A percentile compares a stretch with the other conserved stretches of the same genome.
phyloP scores from a whole-genome alignment of 805 yeast species.

The Ogataea ramenticola region DNA sequence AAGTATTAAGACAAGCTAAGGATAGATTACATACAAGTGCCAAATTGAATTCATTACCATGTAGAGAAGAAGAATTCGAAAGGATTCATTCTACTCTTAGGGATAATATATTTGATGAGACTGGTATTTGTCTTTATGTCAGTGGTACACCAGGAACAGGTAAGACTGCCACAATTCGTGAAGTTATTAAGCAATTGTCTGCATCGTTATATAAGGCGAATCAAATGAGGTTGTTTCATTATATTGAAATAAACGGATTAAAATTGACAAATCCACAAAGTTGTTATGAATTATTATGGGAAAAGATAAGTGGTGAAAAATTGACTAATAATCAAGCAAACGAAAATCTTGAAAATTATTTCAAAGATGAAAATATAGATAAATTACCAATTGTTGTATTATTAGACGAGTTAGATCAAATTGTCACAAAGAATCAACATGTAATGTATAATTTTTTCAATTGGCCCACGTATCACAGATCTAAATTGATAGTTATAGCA shows the following conservation, averaged over 20 bases:
- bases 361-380: constrained; percentile 31
- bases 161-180: constrained; percentile 88
- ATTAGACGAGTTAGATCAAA: constrained; percentile 90
- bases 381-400: constrained; percentile 62
- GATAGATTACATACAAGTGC: constrained; percentile 30
- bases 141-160: constrained; percentile 99
- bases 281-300: constrained; percentile 81
- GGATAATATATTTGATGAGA: constrained; percentile 56
- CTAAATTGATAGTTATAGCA: constrained; percentile 81
- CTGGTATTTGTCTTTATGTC: constrained; percentile 81
- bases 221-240: constrained; percentile 43
- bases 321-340: constrained; percentile 61
- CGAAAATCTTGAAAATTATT: constrained; percentile 62
- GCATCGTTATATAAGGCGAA: constrained; percentile 13
- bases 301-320: constrained; percentile 53
- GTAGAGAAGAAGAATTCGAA: constrained; percentile 79
- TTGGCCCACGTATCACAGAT: constrained; percentile 85
- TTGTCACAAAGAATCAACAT: constrained; percentile 72
- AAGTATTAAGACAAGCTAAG: constrained; percentile 29
- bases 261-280: constrained; percentile 72
- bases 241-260: constrained; percentile 85
- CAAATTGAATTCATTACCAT: constrained; percentile 55
- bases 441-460: constrained; percentile 95
- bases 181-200: constrained; percentile 67
- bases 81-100: constrained; percentile 63